Percentiles rank a stretch among this genome's conserved stretches.
These are phyloP conservation scores for Nitzschia inconspicua DNA, from an alignment of 108 stramenopile genomes.

Conservation along the genomic window DNA sequence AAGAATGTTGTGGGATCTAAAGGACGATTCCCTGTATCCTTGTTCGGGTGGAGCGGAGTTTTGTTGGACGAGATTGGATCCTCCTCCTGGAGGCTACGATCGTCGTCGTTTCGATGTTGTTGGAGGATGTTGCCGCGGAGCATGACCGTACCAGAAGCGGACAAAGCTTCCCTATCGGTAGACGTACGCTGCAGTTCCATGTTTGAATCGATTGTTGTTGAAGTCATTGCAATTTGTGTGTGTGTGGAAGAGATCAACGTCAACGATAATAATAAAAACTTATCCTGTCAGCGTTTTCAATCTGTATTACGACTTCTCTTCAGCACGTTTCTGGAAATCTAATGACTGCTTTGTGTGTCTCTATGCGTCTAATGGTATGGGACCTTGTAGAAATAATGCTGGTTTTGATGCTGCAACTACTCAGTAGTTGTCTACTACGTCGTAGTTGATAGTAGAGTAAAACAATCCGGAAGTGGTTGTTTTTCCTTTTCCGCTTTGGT, in stretches of 20 bases:
- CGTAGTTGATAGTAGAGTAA: no score
- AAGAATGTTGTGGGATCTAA: background rate
- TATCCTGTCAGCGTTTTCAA: no score
- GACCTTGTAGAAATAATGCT: no score
- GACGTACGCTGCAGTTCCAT: background rate
- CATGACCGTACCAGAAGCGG: no score
- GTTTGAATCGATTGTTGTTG: conserved; percentile 7
- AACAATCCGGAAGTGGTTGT: no score
- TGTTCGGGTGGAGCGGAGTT: background rate
- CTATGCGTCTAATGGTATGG: no score
- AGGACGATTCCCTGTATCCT: background rate
- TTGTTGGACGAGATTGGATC: background rate
- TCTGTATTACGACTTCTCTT: no score
- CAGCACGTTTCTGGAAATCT: no score
- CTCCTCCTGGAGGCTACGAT: background rate
- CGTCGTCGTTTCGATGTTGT: background rate
- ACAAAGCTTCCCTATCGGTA: background rate
- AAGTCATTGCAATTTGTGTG: background rate
- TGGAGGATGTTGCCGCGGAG: background rate
- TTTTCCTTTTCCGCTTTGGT: no score
- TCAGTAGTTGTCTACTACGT: no score
- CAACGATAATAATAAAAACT: background rate
- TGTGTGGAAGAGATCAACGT: background rate
- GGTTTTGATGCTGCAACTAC: no score
- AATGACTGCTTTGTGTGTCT: no score